Evolutionary conservation across 129 eudicot species (phyloP), one percentile per base, ranked within the genome.

Genomic region (Saussurea involucrata): DNA sequence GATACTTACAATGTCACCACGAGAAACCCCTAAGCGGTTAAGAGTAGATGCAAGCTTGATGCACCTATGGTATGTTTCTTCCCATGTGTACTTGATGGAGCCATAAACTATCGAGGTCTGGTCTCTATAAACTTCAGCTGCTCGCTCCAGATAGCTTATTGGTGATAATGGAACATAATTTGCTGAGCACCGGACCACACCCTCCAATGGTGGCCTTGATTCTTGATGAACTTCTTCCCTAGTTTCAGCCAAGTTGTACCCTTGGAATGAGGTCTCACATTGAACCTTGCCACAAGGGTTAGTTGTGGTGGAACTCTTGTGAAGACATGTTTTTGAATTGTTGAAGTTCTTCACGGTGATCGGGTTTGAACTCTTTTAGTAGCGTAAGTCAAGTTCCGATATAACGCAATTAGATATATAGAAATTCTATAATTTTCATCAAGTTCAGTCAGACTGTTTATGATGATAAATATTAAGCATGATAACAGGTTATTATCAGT

Each of bases 41-140:
- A 92, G 86, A 74, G 97, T 88, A 55, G 97, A 87, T 53, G 97
- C 97, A 24, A 92, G 85, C 69, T 81, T 80, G 29, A 89, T 20
- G 71, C 97, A 89, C 74, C 97, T 85, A 1, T 34, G 67, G 33
- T 83, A 79, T 27, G 97, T 92, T 68, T 89, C 79, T 63, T 72
- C 82, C 97, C 97, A 92, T 6, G 88, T 89, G 73, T 73, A 84
- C 83, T 73, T 83, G 57, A 84, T 1, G 6, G 83, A 55, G 13
- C 90, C 96, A 80, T 92, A 87, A 4, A 89, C 79, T 4, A 92
- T 13, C 1, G 96, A 85, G 6, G 85, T 76, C 58, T 85, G 81
- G 66, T 82, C 81, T n/a, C 82, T 73, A 69, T 83, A 90, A 33
- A 90, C 90, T 71, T 76, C 33, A 0, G 92, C 87, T 4, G 96